A percentile compares a stretch with the other conserved stretches of the same genome.
phyloP scores from a whole-genome alignment of 2,329 filamentous ascomycete species.

The Ceratocystis huliohia region DNA sequence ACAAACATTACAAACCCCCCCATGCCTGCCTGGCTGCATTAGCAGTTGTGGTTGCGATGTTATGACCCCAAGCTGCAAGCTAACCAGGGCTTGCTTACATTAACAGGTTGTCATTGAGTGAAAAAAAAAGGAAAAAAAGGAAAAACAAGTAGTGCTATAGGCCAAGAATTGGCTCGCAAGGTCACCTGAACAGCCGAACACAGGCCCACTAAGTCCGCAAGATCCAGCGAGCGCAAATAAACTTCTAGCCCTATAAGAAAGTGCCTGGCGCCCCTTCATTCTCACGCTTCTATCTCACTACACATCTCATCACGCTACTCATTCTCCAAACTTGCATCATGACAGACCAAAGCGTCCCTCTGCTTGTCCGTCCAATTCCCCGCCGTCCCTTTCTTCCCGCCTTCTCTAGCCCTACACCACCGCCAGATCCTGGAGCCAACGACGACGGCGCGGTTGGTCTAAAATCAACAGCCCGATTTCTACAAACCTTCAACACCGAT shows the following conservation, averaged over 20 bases:
- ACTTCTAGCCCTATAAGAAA: background rate
- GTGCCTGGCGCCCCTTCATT: background rate
- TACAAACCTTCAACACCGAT: slow-evolving; percentile 22
- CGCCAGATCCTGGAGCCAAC: slow-evolving; percentile 28
- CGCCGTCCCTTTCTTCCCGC: slow-evolving; percentile 57
- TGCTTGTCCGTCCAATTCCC: slow-evolving; percentile 55
- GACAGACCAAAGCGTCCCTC: slow-evolving; percentile 36
- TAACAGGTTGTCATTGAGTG: background rate
- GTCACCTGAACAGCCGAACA: background rate
- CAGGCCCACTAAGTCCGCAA: background rate
- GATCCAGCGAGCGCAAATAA: background rate
- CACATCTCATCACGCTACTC: background rate
- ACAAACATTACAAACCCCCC: background rate
- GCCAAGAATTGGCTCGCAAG: background rate
- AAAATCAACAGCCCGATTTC: slow-evolving; percentile 21
- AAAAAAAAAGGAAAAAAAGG: background rate
- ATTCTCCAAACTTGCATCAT: slow-evolving; percentile 24
- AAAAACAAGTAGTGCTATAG: background rate
- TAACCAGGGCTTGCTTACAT: background rate
- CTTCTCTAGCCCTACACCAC: slow-evolving; percentile 35
- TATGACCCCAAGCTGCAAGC: background rate
- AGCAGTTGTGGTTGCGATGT: background rate
- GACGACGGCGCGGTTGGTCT: slow-evolving; percentile 26
- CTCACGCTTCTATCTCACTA: background rate
- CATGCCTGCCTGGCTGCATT: background rate